Evolutionary conservation across 148 eudicot species (phyloP), one percentile per base, ranked within the genome.

Genomic region (Polygonum maritimum): DNA sequence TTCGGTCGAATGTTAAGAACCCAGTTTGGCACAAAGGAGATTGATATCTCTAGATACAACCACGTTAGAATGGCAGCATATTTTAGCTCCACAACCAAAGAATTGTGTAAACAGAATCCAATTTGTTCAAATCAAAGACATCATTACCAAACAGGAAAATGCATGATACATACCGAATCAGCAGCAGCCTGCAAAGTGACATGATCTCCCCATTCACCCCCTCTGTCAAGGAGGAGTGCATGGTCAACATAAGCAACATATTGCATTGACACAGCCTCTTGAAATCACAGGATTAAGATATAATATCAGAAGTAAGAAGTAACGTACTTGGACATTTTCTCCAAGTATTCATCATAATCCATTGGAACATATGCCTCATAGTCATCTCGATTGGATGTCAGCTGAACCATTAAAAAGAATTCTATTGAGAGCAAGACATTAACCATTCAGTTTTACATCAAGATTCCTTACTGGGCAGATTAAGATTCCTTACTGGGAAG

Each of bases 291-390:
- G 31, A 26, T 62, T 22, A 62, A 12, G 3, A 62, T 22, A 62
- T 11, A 26, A 62, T 26, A 31, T 31, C 38, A 62, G 26, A 75
- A 58, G 36, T 36, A 41, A 76, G 47, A 39, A n/a, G 71, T 4
- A 51, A 54, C 75, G 31, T 93, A 93, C 98, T 81, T 91, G 81
- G 97, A 85, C 83, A 94, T 88, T 77, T 84, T 91, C 87, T 89
- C 83, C 79, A 92, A 83, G 72, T 94, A 94, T 75, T 90, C 93
- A 78, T 82, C 87, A 80, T 88, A 94, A 74, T 87, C 97, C 98
- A 94, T 94, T 35, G 98, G 92, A 76, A 94, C 98, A 80, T 94
- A 94, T 77, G 89, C 98, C 82, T 92, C 97, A 36, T 94, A 94
- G 79, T 73, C 48, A 62, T 87, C 92, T 58, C 86, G 86, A 55